Evolutionary conservation across 208 protist species (phyloP).

Genomic region (Trypanosoma grayi): DNA sequence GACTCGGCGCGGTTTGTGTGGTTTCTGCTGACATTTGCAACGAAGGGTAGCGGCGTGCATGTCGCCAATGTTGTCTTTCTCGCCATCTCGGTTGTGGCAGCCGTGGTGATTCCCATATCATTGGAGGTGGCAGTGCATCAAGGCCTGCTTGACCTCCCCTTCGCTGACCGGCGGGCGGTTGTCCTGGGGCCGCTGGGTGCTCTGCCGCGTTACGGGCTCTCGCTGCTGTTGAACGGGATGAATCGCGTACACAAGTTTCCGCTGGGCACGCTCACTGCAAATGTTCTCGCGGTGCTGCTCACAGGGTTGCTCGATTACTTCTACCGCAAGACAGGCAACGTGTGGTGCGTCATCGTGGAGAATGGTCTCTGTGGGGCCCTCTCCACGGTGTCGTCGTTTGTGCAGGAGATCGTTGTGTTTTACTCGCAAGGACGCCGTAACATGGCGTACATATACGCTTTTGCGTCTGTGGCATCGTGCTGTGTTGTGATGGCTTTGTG

Average conservation of each 20-base stretch:
- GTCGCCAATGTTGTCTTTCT: slow-evolving; percentile 27
- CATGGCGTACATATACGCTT: slow-evolving; percentile 38
- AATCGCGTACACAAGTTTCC: slow-evolving; percentile 31
- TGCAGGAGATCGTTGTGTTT: slow-evolving; percentile 38
- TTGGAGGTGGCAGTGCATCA: slow-evolving; percentile 38
- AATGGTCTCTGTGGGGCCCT: slow-evolving; percentile 53
- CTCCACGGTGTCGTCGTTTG: slow-evolving; percentile 54
- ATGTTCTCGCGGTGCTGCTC: slow-evolving; percentile 34
- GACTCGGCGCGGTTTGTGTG: slow-evolving; percentile 24
- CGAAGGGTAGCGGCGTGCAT: background rate
- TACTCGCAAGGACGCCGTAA: slow-evolving; percentile 13
- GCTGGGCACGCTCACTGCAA: slow-evolving; percentile 46
- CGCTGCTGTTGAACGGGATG: slow-evolving; percentile 44
- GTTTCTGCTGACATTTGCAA: background rate
- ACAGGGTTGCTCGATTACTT: slow-evolving; percentile 32
- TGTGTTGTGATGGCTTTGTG: slow-evolving; percentile 35
- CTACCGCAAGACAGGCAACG: slow-evolving; percentile 15
- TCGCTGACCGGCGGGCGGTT: slow-evolving; percentile 32
- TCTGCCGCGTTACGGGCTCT: slow-evolving; percentile 39
- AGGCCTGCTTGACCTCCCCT: slow-evolving; percentile 15
- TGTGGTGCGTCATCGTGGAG: slow-evolving; percentile 21
- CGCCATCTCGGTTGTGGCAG: slow-evolving; percentile 23
- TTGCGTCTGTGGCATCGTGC: slow-evolving; percentile 30
- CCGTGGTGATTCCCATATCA: slow-evolving; percentile 33
- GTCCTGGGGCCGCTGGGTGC: slow-evolving; percentile 42